Evolutionary conservation across 495 filamentous ascomycete species (phyloP).

Genomic region (Aspergillus sclerotiicarbonarius): DNA sequence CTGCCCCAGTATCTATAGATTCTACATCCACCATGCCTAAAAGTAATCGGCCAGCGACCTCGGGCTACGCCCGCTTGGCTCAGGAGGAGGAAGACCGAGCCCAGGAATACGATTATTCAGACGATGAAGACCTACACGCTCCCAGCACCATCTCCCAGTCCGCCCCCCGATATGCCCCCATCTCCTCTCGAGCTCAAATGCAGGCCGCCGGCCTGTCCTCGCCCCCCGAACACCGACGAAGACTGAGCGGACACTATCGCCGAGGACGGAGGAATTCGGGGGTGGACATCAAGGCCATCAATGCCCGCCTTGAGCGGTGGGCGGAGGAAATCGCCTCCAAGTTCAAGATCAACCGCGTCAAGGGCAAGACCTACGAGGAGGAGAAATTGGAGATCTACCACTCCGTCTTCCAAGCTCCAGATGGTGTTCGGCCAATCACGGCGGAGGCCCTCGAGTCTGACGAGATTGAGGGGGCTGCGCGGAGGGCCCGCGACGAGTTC

Average conservation of each 20-base stretch:
- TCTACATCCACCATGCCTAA: constrained; percentile 44
- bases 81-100: constrained; percentile 76
- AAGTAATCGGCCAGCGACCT: constrained; percentile 64
- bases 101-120: constrained; percentile 65
- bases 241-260: constrained; percentile 47
- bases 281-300: constrained; percentile 98
- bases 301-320: constrained; percentile 93
- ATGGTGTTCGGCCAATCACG: constrained; percentile 74
- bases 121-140: constrained; percentile 58
- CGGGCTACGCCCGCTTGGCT: constrained; percentile 87
- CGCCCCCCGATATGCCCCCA: constrained; percentile 67
- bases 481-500: constrained; percentile 76
- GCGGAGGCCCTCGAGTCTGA: constrained; percentile 68
- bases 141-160: constrained; percentile 60
- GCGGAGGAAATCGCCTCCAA: constrained; percentile 97
- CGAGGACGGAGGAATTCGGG: constrained; percentile 76
- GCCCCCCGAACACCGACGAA: constrained; percentile 42
- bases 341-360: constrained; percentile 83
- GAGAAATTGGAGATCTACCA: constrained; percentile 94
- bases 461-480: constrained; percentile 48
- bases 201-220: constrained; percentile 40
- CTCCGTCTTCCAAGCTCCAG: constrained; percentile 90
- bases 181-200: constrained; percentile 52
- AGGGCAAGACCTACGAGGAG: constrained; percentile 73
- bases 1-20: constrained; percentile 9